Evolutionary conservation across 106 monocot species (phyloP).

Genomic region (Chionographis japonica): DNA sequence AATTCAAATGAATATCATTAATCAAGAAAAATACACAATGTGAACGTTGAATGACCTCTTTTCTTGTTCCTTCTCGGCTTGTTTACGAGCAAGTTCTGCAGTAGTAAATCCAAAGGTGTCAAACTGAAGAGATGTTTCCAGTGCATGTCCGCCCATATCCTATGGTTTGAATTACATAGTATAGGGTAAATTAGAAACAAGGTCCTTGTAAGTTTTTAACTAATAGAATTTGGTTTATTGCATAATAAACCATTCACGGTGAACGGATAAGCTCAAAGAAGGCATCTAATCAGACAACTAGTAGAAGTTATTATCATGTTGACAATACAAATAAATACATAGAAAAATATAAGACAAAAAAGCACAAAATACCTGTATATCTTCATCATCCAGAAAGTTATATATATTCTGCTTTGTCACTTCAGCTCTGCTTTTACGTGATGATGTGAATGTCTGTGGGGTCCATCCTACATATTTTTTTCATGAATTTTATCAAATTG

Average conservation of each 20-base stretch:
- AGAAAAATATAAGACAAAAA: neutral
- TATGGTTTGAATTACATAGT: constrained; percentile 3
- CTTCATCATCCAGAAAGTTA: constrained; percentile 94
- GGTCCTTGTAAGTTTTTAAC: too few species aligned
- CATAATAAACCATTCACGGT: too few species aligned
- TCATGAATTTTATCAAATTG: neutral
- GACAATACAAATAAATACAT: neutral
- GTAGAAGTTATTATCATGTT: neutral
- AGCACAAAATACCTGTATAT: constrained; percentile 54
- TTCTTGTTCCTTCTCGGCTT: constrained; percentile 75
- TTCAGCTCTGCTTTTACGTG: constrained; percentile 81
- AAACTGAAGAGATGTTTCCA: constrained; percentile 86
- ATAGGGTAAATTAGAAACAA: neutral
- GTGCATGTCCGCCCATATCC: constrained; percentile 63
- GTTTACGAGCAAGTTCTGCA: constrained; percentile 77
- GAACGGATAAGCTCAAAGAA: too few species aligned
- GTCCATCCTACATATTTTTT: constrained; percentile 65
- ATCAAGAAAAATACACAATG: neutral
- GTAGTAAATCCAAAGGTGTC: constrained; percentile 98
- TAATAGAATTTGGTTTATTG: too few species aligned
- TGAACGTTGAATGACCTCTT: constrained; percentile 50
- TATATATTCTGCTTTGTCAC: constrained; percentile 73
- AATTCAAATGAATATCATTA: too few species aligned
- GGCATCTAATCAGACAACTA: neutral
- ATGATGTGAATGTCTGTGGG: constrained; percentile 89